Conservation (phyloP, 768 basidiomycete species). For the Naganishia friedmannii region DNA sequence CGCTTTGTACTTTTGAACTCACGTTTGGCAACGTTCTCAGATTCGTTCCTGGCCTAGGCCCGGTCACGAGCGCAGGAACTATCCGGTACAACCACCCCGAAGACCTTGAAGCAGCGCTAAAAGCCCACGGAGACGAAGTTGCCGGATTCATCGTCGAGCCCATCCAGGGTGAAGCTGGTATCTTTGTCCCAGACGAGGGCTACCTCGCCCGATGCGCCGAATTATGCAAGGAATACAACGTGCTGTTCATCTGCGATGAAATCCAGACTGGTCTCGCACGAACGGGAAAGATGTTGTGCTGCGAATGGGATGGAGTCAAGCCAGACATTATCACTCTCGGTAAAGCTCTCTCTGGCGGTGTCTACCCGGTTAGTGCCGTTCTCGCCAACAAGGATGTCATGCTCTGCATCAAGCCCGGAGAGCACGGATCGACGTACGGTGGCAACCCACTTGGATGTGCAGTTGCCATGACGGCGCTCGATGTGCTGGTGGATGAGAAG, state of each 20-base stretch:
- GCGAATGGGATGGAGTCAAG: constrained; percentile 77
- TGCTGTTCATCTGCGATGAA: constrained; percentile 95
- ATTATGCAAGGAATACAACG: constrained; percentile 87
- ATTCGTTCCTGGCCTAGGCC: constrained; percentile 57
- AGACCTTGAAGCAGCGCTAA: constrained; percentile 77
- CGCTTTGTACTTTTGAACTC: neutral
- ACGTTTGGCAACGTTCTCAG: neutral
- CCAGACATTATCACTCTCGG: constrained; percentile 92
- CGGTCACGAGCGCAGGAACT: constrained; percentile 57
- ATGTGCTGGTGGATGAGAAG: constrained; percentile 83
- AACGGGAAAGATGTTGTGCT: constrained; percentile 88
- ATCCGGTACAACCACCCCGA: constrained; percentile 81
- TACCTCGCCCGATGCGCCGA: constrained; percentile 74
- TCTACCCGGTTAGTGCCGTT: constrained; percentile 95
- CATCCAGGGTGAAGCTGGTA: constrained; percentile 98
- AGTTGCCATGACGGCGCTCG: constrained; percentile 86
- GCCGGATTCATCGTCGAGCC: constrained; percentile 96
- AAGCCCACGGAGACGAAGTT: constrained; percentile 72
- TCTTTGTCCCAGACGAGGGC: constrained; percentile 83
- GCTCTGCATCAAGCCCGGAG: constrained; percentile 89
- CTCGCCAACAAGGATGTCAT: constrained; percentile 87
- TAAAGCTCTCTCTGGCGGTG: constrained; percentile 93
- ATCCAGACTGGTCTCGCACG: constrained; percentile 96
- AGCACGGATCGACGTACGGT: constrained; percentile 94
- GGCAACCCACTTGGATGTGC: constrained; percentile 96